These are phyloP conservation scores for Sporisorium graminicola DNA, from an alignment of 1,284 basidiomycete species.

Conservation along the genomic window DNA sequence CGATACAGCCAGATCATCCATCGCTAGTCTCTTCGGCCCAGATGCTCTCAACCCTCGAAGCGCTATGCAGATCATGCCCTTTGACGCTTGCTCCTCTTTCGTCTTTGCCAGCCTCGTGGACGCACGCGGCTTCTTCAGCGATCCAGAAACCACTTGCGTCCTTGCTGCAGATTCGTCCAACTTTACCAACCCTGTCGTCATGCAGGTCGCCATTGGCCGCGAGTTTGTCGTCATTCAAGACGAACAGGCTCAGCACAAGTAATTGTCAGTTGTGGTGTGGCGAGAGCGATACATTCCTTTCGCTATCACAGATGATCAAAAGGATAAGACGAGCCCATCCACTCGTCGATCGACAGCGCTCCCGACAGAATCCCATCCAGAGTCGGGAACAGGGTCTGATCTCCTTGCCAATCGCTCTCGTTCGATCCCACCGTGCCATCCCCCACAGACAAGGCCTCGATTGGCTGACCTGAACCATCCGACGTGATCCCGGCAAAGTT, in stretches of 20 bases:
- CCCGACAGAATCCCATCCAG: slow-evolving; percentile 44
- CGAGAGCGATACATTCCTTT: background rate
- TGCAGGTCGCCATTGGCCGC: slow-evolving; percentile 26
- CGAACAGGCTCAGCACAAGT: background rate
- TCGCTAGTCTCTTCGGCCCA: slow-evolving; percentile 25
- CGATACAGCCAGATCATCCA: slow-evolving; percentile 9
- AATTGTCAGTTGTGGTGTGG: background rate
- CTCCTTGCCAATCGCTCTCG: slow-evolving; percentile 41
- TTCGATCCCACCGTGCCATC: slow-evolving; percentile 30
- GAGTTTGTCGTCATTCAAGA: slow-evolving; percentile 16
- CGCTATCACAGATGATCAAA: slow-evolving; percentile 38
- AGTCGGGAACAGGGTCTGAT: slow-evolving; percentile 41
- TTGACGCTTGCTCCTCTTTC: slow-evolving; percentile 31
- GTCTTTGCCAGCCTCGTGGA: slow-evolving; percentile 23
- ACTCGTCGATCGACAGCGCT: slow-evolving; percentile 44
- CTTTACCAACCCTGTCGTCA: slow-evolving; percentile 20
- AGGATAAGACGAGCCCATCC: slow-evolving; percentile 45
- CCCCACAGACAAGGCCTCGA: slow-evolving; percentile 20
- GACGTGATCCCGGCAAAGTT: slow-evolving; percentile 7
- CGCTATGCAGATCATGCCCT: slow-evolving; percentile 24
- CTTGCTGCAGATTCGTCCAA: slow-evolving; percentile 20
- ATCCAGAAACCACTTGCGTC: slow-evolving; percentile 14
- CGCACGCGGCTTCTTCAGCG: slow-evolving; percentile 24
- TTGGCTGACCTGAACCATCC: slow-evolving; percentile 4
- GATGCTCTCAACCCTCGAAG: slow-evolving; percentile 14